Evolutionary conservation across 1,139 yeast species (phyloP), one percentile per base, ranked within the genome.

Genomic region (Debaryomyces psychrophilus): DNA sequence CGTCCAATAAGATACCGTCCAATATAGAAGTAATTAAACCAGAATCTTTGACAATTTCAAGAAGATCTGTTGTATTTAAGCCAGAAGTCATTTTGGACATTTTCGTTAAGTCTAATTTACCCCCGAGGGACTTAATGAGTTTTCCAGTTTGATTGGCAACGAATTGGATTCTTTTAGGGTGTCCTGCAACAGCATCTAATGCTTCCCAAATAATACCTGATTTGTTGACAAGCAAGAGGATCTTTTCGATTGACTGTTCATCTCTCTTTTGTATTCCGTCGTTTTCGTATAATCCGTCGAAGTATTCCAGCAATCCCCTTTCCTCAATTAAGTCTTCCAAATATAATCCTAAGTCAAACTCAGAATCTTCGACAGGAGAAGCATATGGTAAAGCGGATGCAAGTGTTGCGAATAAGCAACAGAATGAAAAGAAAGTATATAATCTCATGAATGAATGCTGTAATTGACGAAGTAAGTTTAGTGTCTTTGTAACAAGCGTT

Each of bases 1-100:
- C 60, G 50, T 73, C 77, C 43, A 75, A 61, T 26, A 75, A 58
- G 23, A 73, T 55, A 0, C 75, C 76, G 46, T 69, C 71, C 48
- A 68, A 55, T 1, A 66, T 48, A 2, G 74, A 67, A 8, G 61
- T 56, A 20, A 71, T 44, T 39, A 75, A 62, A 0, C 79, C 80
- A 2, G 77, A 71, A 6, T 58, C 51, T 34, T 57, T 44, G 18
- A 72, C 65, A 3, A 59, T 54, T 2, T 47, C 49, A 17, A 66
- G 31, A 14, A 68, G 46, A 2, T 60, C 64, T 31, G 72, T 52
- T 12, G 59, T 26, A 44, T 73, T 71, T 17, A 65, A 51, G 8
- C 48, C 48, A 6, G 50, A 34, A 14, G 50, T 43, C 33, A 58
- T 41, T n/a, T 55, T 55, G 18, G 31, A 14, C 9, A 41, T 9